phyloP scores from a whole-genome alignment of 768 basidiomycete genomes.

The Suillus subaureus region DNA sequence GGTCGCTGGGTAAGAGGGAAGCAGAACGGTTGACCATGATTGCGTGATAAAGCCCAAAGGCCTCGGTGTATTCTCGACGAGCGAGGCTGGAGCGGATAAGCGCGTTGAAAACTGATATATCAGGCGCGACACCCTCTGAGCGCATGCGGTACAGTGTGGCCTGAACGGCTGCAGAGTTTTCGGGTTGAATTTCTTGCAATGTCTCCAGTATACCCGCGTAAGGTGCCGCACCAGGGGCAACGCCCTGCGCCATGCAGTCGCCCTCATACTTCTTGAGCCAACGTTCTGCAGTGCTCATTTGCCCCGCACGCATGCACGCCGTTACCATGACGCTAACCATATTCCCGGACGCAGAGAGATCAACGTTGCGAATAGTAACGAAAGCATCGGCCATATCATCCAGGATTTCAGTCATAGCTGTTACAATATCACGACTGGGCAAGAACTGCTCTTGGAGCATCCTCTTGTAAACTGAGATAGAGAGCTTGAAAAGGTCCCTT shows the following conservation, averaged over 20 bases:
- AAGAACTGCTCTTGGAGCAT: slow-evolving; percentile 45
- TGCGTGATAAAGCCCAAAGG: slow-evolving; percentile 46
- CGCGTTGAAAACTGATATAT: slow-evolving; percentile 48
- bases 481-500: slow-evolving; percentile 38
- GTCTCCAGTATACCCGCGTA: slow-evolving; percentile 44
- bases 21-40: slow-evolving; percentile 37
- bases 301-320: slow-evolving; percentile 36
- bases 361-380: slow-evolving; percentile 18
- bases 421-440: slow-evolving; percentile 34
- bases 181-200: slow-evolving; percentile 33
- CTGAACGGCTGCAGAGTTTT: slow-evolving; percentile 34
- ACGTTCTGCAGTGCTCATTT: slow-evolving; percentile 30
- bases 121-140: slow-evolving; percentile 37
- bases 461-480: slow-evolving; percentile 42
- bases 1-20: slow-evolving; percentile 40
- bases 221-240: slow-evolving; percentile 24
- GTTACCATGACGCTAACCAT: slow-evolving; percentile 42
- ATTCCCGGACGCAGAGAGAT: slow-evolving; percentile 30
- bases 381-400: slow-evolving; percentile 27
- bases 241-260: slow-evolving; percentile 21
- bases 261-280: slow-evolving; percentile 32
- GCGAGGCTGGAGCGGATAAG: slow-evolving; percentile 46
- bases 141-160: slow-evolving; percentile 43
- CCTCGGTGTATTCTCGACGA: slow-evolving; percentile 33
- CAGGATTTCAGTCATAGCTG: slow-evolving; percentile 12